Conservation (phyloP, 148 eudicot species). For the Camellia lanceoleosa region DNA sequence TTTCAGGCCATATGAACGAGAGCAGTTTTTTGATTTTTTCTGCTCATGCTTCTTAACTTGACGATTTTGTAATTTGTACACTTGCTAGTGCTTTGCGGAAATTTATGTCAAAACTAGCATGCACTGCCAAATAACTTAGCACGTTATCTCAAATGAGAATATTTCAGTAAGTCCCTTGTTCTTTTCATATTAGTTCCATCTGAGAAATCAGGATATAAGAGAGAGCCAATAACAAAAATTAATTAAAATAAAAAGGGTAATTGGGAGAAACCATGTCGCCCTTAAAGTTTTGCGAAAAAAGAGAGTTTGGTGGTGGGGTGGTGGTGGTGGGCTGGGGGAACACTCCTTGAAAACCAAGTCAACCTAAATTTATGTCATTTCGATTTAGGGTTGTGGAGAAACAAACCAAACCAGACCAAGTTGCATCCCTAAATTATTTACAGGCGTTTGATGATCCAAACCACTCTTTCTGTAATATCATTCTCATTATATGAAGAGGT, state of each 20-base stretch:
- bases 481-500: background rate
- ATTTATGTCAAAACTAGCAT: background rate
- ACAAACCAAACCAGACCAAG: background rate
- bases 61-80: background rate
- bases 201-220: background rate
- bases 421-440: background rate
- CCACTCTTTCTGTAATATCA: background rate
- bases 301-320: background rate
- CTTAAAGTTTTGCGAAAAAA: background rate
- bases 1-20: background rate
- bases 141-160: background rate
- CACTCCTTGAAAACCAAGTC: background rate
- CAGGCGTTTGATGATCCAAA: too few species aligned
- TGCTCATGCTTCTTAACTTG: background rate
- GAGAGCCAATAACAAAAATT: background rate
- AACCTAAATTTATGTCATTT: background rate
- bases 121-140: background rate
- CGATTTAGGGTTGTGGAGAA: background rate
- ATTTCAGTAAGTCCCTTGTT: background rate
- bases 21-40: background rate
- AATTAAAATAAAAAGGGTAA: background rate
- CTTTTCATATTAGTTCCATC: background rate
- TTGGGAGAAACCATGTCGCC: background rate
- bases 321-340: background rate
- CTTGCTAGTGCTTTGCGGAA: background rate